Base-by-base conservation (phyloP, 1,284 basidiomycete genomes). In the Ustilago xerochloae region DNA sequence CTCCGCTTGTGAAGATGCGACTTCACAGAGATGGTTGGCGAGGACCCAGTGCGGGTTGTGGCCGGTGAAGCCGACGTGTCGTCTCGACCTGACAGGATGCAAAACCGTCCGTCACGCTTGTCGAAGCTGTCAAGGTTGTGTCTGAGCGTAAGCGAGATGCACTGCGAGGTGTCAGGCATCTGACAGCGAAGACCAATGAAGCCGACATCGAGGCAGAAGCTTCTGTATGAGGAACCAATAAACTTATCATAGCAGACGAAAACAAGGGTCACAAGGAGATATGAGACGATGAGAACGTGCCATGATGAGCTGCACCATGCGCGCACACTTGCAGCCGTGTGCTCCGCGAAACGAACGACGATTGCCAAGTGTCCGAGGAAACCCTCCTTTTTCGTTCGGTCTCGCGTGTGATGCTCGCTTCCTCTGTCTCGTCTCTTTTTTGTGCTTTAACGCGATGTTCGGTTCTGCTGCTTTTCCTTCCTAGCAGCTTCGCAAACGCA, bases 381-480 rank as follows among this genome's bases (percentile, higher is more conserved):
- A n/a, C n/a, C n/a, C n/a, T n/a, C n/a, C n/a, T n/a, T n/a, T n/a
- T n/a, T n/a, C n/a, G n/a, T n/a, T n/a, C n/a, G n/a, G 48, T 52
- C 57, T 59, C 57, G 57, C 49, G 32, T 52, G 49, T 28, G 22
- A 18, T 33, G 12, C 57, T 59, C 57, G 57, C 39, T 59, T 43
- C n/a, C n/a, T 39, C 13, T 5, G 4, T 28, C 28, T 45, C 13
- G 20, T 8, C 22, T 24, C 22, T 28, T 45, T 45, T 45, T 28
- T 18, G n/a, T 20, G 22, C 22, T 6, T 13, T 13, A 45, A 8
- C 35, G 35, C 39, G n/a, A 43, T 43, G 10, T 20, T 43, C 39
- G 39, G 39, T 20, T 43, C 35, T 4, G 6, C 15, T 36, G 6
- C 18, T 36, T 4, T 12, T 8, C 15, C 20, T 18, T 18, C 7